phyloP scores from a whole-genome alignment of 306 rosid species.

The Acacia acuminata region DNA sequence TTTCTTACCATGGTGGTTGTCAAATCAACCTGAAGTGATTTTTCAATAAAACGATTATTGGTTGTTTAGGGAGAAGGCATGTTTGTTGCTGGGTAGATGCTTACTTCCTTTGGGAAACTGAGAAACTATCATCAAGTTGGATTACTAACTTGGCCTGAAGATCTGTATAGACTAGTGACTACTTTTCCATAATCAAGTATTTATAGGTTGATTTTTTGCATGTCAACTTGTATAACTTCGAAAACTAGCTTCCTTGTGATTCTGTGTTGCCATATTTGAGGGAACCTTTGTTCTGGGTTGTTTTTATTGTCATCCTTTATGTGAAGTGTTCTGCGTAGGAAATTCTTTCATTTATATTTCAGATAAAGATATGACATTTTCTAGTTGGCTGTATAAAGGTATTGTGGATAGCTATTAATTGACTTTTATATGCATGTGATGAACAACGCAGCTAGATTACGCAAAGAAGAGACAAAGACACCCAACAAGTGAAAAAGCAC shows the following conservation, averaged over 20 bases:
- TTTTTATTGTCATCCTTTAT: too few species aligned
- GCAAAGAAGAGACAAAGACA: slow-evolving; percentile 86
- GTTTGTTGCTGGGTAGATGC: not conserved
- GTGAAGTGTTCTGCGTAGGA: too few species aligned
- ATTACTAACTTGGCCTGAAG: slow-evolving; percentile 23
- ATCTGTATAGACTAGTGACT: not conserved
- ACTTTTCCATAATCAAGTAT: not conserved
- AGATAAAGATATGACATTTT: too few species aligned
- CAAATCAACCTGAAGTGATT: not conserved
- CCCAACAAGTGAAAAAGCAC: too few species aligned
- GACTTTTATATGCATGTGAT: not conserved
- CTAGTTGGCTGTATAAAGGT: too few species aligned
- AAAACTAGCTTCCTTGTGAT: not conserved
- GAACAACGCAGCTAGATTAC: slow-evolving; percentile 68
- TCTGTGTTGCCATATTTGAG: too few species aligned
- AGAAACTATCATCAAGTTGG: slow-evolving; percentile 12
- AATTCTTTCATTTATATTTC: too few species aligned
- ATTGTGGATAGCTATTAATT: too few species aligned
- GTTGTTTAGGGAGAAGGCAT: not conserved
- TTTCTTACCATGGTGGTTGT: too few species aligned
- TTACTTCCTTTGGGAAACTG: not conserved
- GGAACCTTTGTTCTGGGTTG: too few species aligned
- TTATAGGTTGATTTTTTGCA: not conserved
- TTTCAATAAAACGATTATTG: not conserved
- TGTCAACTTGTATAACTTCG: not conserved